Evolutionary conservation across 2,329 filamentous ascomycete species (phyloP).

Genomic region (Diaporthe humulicola): DNA sequence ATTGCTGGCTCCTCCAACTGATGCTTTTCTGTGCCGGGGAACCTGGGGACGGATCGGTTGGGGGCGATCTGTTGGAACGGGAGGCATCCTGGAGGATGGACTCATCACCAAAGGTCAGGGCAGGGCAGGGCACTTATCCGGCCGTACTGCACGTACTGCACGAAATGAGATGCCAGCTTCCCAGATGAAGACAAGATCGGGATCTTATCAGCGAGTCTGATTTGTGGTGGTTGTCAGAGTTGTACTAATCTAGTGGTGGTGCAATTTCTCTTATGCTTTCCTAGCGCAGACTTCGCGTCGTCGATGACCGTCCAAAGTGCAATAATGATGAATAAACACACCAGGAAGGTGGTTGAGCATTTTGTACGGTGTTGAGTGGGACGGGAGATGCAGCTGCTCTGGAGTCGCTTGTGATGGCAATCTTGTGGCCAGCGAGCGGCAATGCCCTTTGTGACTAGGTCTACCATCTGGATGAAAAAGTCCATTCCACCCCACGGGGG

Average conservation of each 20-base stretch:
- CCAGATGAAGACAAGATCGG: slow-evolving; percentile 21
- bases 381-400: neutral
- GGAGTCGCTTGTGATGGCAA: neutral
- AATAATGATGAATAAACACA: slow-evolving; percentile 9
- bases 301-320: slow-evolving; percentile 15
- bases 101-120: neutral
- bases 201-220: slow-evolving; percentile 11
- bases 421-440: neutral
- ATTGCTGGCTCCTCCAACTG: neutral
- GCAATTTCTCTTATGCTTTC: slow-evolving; percentile 24
- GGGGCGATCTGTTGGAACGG: slow-evolving; percentile 7
- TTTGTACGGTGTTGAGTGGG: neutral
- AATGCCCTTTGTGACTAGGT: neutral
- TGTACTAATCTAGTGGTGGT: slow-evolving; percentile 24
- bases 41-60: slow-evolving; percentile 31
- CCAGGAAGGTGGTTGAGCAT: neutral
- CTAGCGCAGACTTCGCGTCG: neutral
- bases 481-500: neutral
- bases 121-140: too few species aligned
- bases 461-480: neutral
- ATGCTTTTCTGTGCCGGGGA: slow-evolving; percentile 22
- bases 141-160: too few species aligned
- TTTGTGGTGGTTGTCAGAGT: slow-evolving; percentile 14
- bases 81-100: neutral
- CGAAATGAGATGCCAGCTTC: slow-evolving; percentile 11